A percentile compares a stretch with the other conserved stretches of the same genome.
These are phyloP conservation scores for Vaccinium myrtillus DNA, from an alignment of 148 eudicot species.

Conservation along the genomic window DNA sequence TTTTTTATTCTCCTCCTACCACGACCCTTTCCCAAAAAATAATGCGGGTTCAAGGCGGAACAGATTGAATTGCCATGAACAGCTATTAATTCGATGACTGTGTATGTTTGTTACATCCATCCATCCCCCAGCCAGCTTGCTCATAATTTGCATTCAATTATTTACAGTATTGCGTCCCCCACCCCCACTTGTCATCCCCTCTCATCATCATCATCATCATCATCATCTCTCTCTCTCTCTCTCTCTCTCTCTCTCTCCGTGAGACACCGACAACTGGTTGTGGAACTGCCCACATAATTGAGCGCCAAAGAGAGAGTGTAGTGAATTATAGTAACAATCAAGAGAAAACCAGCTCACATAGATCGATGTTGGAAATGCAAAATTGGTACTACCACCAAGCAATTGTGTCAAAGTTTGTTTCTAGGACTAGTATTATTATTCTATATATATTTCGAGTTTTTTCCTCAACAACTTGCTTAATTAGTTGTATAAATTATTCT, in stretches of 20 bases:
- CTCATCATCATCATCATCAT: not conserved
- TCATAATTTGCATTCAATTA: conserved; percentile 5
- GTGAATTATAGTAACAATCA: not conserved
- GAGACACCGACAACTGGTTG: not conserved
- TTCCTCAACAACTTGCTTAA: not conserved
- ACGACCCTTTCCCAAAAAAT: too few relatives aligned
- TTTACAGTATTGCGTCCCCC: not conserved
- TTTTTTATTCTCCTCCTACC: too few relatives aligned
- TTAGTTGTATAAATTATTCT: not conserved
- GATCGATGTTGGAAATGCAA: not conserved
- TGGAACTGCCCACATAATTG: not conserved
- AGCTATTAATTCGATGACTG: not conserved
- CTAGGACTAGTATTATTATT: not conserved
- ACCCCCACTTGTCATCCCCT: not conserved
- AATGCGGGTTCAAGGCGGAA: too few relatives aligned
- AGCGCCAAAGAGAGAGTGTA: not conserved
- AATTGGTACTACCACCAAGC: not conserved
- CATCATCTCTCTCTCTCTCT: not conserved
- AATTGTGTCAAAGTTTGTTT: not conserved
- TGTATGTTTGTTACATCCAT: not conserved
- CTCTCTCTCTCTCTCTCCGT: not conserved
- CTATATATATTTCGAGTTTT: not conserved
- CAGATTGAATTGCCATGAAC: not conserved
- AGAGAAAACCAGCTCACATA: conserved; percentile 5
- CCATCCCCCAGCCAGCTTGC: not conserved